These are phyloP conservation scores for Durotheca rogersii DNA, from an alignment of 495 filamentous ascomycete species.

Conservation along the genomic window DNA sequence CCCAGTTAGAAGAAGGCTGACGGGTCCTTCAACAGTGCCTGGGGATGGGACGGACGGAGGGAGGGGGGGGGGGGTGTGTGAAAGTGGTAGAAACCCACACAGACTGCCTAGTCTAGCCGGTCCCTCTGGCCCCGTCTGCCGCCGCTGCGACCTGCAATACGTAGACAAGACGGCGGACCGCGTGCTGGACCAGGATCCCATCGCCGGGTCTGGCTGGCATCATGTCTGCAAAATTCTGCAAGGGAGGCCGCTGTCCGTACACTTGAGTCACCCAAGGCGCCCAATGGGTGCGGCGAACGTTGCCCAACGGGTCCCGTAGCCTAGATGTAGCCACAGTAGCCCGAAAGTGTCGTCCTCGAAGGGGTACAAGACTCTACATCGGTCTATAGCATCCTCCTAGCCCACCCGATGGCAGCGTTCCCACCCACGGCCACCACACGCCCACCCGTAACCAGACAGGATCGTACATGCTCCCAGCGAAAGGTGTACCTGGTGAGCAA, in stretches of 20 bases:
- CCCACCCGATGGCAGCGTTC: background rate
- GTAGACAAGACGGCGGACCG: constrained; percentile 4
- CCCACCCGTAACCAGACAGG: background rate
- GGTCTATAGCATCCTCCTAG: background rate
- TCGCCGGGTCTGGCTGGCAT: constrained; percentile 13
- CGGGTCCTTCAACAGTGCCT: constrained; percentile 18
- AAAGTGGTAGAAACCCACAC: constrained; percentile 3
- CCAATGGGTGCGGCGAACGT: constrained; percentile 29
- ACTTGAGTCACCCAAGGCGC: constrained; percentile 33
- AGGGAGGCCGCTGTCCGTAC: constrained; percentile 28
- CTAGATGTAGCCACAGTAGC: constrained; percentile 20
- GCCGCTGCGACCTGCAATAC: background rate
- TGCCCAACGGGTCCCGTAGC: constrained; percentile 24
- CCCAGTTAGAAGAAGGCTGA: constrained; percentile 29
- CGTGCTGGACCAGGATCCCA: constrained; percentile 30
- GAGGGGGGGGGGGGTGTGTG: too few relatives aligned
- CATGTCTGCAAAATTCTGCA: constrained; percentile 14
- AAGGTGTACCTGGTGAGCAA: constrained; percentile 27
- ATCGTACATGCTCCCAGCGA: background rate
- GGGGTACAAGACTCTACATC: background rate
- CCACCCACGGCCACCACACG: background rate
- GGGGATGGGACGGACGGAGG: constrained; percentile 18
- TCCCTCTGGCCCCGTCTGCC: background rate
- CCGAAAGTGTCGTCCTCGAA: constrained; percentile 1
- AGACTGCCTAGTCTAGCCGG: constrained; percentile 10